Percentiles rank a stretch among this genome's conserved stretches.
These are phyloP conservation scores for Nicotiana obtusifolia DNA, from an alignment of 257 asterid genomes.

Conservation along the genomic window DNA sequence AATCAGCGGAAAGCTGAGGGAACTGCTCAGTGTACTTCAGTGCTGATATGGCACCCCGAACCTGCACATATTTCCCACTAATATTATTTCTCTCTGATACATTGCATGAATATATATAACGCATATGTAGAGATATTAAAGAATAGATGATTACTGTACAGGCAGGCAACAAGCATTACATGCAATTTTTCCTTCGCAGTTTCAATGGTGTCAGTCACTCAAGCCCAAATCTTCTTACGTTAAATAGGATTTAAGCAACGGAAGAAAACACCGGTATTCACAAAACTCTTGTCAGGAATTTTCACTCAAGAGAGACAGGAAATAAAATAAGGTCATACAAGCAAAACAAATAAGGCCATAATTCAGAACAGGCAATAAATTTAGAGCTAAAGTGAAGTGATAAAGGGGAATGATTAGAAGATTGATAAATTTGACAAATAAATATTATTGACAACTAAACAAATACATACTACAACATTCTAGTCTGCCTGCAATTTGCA, in stretches of 20 bases:
- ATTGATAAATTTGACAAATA: background rate
- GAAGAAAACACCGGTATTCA: background rate
- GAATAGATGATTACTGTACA: background rate
- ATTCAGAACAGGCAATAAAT: background rate
- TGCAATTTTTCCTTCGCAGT: background rate
- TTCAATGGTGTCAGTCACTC: background rate
- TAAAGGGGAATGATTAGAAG: background rate
- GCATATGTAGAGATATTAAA: background rate
- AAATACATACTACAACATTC: background rate
- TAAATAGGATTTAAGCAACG: background rate
- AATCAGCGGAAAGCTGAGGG: constrained; percentile 72
- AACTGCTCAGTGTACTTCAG: constrained; percentile 68
- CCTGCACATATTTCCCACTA: constrained; percentile 37
- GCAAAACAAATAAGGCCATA: background rate
- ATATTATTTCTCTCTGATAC: background rate
- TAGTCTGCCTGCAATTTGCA: background rate
- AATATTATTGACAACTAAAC: background rate
- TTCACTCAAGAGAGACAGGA: background rate
- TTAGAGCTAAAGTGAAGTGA: background rate
- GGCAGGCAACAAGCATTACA: background rate
- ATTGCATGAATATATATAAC: background rate
- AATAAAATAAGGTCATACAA: background rate
- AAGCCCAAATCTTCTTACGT: background rate
- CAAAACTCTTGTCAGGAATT: background rate
- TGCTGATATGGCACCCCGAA: constrained; percentile 81